Conservation (phyloP, 768 basidiomycete genomes). For the Lactarius pseudohatsudake region DNA sequence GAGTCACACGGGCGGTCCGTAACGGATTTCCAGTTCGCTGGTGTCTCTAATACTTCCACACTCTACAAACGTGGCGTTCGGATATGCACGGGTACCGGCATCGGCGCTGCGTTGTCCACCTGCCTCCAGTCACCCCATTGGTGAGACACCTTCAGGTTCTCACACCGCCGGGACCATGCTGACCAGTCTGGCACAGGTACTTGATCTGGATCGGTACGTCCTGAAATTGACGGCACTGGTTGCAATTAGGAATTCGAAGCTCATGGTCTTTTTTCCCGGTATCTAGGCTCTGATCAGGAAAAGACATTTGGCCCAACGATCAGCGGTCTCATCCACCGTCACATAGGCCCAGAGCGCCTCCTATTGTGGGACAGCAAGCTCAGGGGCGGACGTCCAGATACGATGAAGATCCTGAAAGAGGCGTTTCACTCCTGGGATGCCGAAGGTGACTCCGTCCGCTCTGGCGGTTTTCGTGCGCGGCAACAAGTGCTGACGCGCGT, state of each 20-base stretch:
- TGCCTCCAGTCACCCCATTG: slow-evolving; percentile 43
- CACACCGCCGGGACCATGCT: slow-evolving; percentile 1
- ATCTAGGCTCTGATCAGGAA: slow-evolving; percentile 42
- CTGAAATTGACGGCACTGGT: neutral
- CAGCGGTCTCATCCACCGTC: slow-evolving; percentile 40
- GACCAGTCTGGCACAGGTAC: slow-evolving; percentile 34
- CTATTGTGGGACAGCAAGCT: slow-evolving; percentile 46
- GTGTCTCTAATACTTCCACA: slow-evolving; percentile 44
- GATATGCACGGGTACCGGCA: slow-evolving; percentile 46
- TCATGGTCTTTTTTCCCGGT: neutral
- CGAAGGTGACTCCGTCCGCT: slow-evolving; percentile 32
- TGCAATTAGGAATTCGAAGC: neutral
- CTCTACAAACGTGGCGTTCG: slow-evolving; percentile 46
- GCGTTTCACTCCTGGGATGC: slow-evolving; percentile 40
- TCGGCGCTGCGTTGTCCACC: slow-evolving; percentile 46
- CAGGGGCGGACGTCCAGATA: slow-evolving; percentile 42
- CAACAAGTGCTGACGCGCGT: neutral
- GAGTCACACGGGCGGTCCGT: neutral
- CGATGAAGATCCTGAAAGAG: slow-evolving; percentile 41
- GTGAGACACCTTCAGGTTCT: slow-evolving; percentile 31
- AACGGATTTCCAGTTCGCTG: slow-evolving; percentile 38
- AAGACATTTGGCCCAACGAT: slow-evolving; percentile 48
- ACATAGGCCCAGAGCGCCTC: slow-evolving; percentile 41
- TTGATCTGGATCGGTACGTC: slow-evolving; percentile 42
- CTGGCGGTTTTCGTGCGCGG: neutral